Percentiles rank a stretch among this genome's conserved stretches.
Evolutionary conservation across 106 monocot species (phyloP).

Genomic region (Allium sativum): DNA sequence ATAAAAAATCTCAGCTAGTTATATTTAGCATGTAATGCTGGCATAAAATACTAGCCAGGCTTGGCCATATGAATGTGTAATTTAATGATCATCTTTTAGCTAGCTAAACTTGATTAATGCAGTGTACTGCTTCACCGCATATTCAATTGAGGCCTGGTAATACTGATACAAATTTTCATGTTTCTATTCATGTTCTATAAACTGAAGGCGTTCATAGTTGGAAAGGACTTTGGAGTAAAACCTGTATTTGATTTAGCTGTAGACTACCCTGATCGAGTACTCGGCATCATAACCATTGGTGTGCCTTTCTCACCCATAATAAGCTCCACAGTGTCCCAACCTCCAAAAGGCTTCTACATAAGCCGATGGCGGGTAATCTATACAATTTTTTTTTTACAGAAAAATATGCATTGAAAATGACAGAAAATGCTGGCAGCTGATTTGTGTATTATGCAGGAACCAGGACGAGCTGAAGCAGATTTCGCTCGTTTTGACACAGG

Average conservation of each 20-base stretch:
- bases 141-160: conserved; percentile 4
- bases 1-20: too few relatives aligned
- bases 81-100: too few relatives aligned
- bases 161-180: background rate
- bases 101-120: too few relatives aligned
- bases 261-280: background rate
- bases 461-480: conserved; percentile 24
- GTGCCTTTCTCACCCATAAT: conserved; percentile 4
- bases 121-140: conserved; percentile 11
- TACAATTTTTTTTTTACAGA: background rate
- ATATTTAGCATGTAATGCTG: too few relatives aligned
- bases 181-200: background rate
- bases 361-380: background rate
- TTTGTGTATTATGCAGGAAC: conserved; percentile 6
- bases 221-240: conserved; percentile 28
- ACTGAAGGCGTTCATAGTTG: conserved; percentile 17
- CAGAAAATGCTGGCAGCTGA: background rate
- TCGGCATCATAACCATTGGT: conserved; percentile 14
- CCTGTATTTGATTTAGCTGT: conserved; percentile 20
- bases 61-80: too few relatives aligned
- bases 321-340: background rate
- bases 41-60: too few relatives aligned
- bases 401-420: background rate
- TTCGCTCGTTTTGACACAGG: conserved; percentile 19
- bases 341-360: conserved; percentile 18